These are phyloP conservation scores for Globisporangium perplexum DNA, from an alignment of 352 stramenopile genomes.

Conservation along the genomic window DNA sequence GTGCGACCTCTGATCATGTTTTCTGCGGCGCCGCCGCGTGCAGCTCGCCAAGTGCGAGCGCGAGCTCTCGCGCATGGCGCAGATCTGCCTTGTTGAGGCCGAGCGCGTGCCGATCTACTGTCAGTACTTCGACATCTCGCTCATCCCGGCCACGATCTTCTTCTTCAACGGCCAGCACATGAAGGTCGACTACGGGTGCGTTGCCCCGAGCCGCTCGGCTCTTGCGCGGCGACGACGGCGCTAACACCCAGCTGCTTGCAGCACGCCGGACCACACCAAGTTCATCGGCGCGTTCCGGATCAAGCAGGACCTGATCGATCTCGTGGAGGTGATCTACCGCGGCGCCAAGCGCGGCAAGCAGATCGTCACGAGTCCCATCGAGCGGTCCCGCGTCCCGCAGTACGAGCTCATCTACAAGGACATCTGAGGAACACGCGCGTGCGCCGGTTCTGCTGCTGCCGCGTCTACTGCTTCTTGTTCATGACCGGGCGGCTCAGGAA, in stretches of 20 bases:
- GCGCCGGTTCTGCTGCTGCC: no score
- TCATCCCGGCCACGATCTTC: constrained; percentile 83
- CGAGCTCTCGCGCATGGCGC: constrained; percentile 76
- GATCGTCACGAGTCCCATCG: constrained; percentile 78
- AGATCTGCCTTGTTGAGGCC: constrained; percentile 67
- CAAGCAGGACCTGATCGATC: constrained; percentile 81
- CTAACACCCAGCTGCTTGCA: constrained; percentile 9
- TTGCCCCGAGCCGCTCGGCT: background rate
- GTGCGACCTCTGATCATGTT: background rate
- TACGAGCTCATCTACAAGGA: constrained; percentile 84
- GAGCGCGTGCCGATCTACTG: constrained; percentile 73
- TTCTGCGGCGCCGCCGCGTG: background rate
- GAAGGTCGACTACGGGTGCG: constrained; percentile 87
- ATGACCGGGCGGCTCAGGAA: constrained; percentile 41
- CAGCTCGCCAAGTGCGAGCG: constrained; percentile 73
- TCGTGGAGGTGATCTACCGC: constrained; percentile 84
- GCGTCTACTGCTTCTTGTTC: constrained; percentile 2
- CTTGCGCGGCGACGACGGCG: background rate
- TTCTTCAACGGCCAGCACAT: constrained; percentile 88
- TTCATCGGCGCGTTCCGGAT: constrained; percentile 80
- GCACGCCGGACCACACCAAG: constrained; percentile 83
- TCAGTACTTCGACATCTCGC: constrained; percentile 87
- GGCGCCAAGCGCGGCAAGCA: constrained; percentile 72
- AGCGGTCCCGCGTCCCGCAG: constrained; percentile 67
- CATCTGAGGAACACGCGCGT: constrained; percentile 27